Conservation (phyloP, 2,329 filamentous ascomycete species). For the Cryphonectria carpinicola region DNA sequence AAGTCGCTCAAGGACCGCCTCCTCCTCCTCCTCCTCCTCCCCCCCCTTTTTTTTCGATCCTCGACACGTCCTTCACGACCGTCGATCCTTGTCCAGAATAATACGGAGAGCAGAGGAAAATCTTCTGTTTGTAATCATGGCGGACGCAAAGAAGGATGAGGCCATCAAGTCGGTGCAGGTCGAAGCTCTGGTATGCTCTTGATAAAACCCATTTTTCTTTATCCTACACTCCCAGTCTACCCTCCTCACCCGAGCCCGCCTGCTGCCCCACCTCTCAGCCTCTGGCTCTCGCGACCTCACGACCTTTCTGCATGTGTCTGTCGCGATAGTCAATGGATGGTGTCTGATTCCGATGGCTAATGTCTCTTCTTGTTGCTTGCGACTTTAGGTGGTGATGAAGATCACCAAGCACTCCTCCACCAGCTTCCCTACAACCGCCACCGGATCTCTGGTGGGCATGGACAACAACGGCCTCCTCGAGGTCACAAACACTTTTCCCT, state of each 20-base stretch:
- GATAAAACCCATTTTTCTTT: slow-evolving; percentile 33
- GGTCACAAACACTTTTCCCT: slow-evolving; percentile 93
- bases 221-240: slow-evolving; percentile 36
- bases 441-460: slow-evolving; percentile 91
- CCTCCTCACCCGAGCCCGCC: slow-evolving; percentile 40
- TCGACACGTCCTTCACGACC: background rate
- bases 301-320: background rate
- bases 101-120: background rate
- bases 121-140: slow-evolving; percentile 53
- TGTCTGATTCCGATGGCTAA: slow-evolving; percentile 16
- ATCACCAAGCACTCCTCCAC: slow-evolving; percentile 94
- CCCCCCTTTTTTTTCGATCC: slow-evolving; percentile 27
- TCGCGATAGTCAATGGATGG: too few relatives aligned
- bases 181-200: slow-evolving; percentile 78
- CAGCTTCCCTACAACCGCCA: slow-evolving; percentile 85
- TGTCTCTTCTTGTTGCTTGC: slow-evolving; percentile 1
- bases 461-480: slow-evolving; percentile 81
- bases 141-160: slow-evolving; percentile 64
- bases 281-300: slow-evolving; percentile 24
- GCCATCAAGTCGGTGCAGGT: slow-evolving; percentile 88
- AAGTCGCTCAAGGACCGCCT: slow-evolving; percentile 29
- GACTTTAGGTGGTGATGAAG: slow-evolving; percentile 86
- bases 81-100: background rate
- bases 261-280: slow-evolving; percentile 33
- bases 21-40: too few relatives aligned